Evolutionary conservation across 2,329 filamentous ascomycete species (phyloP), one percentile per base, ranked within the genome.

Genomic region (Beauveria bassiana): DNA sequence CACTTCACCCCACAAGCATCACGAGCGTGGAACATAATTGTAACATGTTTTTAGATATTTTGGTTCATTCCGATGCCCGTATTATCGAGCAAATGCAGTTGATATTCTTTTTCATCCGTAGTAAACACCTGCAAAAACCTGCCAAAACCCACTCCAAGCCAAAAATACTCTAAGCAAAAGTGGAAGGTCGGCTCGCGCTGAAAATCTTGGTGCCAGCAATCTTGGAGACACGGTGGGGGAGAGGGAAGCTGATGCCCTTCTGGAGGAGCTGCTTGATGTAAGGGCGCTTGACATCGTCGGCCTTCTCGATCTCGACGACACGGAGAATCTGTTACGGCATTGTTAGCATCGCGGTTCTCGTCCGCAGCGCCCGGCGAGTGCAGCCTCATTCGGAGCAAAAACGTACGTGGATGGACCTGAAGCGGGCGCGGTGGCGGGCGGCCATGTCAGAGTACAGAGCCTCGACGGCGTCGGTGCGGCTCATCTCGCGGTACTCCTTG

Each of bases 401-500:
- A 85, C 93, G 69, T 92, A 97, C 93, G 87, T 97, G 93, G 79
- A 99, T 95, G 72, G 91, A 96, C 82, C 95, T 88, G 86, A 99
- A 99, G 75, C 95, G 91, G 76, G 95, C 89, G 71, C 74, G 92
- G 88, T 99, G 95, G 79, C 95, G 91, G 79, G 96, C 93, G 72
- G 95, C 92, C 95, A 99, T 98, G 85, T 99, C 95, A 82, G 95
- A 90, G 89, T 99, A 99, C 77, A 99, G 87, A 71, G 93, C 82
- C 82, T 98, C 90, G 75, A 98, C 93, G 70, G 95, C 95, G 71
- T 95, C 93, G 75, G 89, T 90, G 81, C 95, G 87, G 78, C 90
- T 93, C 86, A 98, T 90, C 86, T 98, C 95, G 78, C 95, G 91
- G 90, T 97, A 98, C 89, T 99, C 95, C 89, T 98, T 98, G 91